Conservation (phyloP, 2,329 filamentous ascomycete genomes). For the Cladosporium sp. region DNA sequence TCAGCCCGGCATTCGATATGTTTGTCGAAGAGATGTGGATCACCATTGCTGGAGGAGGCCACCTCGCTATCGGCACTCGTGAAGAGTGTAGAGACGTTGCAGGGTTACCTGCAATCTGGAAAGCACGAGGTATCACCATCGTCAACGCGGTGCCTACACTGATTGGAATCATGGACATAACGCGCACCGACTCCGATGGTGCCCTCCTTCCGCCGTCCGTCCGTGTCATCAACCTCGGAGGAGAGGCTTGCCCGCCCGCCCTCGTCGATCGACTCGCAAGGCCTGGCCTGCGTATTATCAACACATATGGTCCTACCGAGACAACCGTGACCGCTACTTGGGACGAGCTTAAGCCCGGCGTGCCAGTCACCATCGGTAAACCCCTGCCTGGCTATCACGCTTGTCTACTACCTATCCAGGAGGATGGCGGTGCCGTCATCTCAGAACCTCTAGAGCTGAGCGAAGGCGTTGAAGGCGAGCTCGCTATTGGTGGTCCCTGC, state of each 20-base stretch:
- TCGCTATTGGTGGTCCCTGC: constrained; percentile 50
- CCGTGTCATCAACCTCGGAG: constrained; percentile 29
- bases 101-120: constrained; percentile 26
- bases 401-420: constrained; percentile 22
- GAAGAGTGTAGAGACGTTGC: constrained; percentile 27
- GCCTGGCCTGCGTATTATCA: constrained; percentile 24
- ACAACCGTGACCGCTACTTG: constrained; percentile 25
- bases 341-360: constrained; percentile 26
- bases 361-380: constrained; percentile 29
- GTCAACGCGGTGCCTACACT: constrained; percentile 31
- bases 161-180: constrained; percentile 23
- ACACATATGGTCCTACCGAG: constrained; percentile 32
- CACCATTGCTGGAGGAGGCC: constrained; percentile 29
- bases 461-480: constrained; percentile 41
- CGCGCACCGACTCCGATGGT: constrained; percentile 22
- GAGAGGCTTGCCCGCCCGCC: constrained; percentile 22
- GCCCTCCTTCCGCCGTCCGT: constrained; percentile 26
- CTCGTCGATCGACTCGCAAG: constrained; percentile 8
- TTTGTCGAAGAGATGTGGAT: constrained; percentile 34
- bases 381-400: constrained; percentile 24
- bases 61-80: constrained; percentile 29
- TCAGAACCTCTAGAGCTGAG: constrained; percentile 46
- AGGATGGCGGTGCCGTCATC: background rate
- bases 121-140: constrained; percentile 25
- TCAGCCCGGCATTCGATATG: constrained; percentile 30